Base-by-base conservation (phyloP, 83 land plant species). In the Thuja plicata region DNA sequence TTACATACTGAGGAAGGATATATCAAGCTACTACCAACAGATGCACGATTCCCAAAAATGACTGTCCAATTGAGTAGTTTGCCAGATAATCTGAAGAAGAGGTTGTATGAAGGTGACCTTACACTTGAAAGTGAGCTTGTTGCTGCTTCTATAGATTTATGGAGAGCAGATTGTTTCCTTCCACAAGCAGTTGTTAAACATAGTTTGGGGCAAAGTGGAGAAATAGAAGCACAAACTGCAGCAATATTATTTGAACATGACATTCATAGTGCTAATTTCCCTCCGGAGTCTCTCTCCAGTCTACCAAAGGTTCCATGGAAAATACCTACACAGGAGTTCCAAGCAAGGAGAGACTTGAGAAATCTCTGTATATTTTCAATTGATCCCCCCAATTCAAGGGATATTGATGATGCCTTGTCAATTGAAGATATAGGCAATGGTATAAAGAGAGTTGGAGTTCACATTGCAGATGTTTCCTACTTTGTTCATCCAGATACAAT, bases 361-460 rank as follows among this genome's bases (percentile, higher is more conserved):
- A 54, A 90, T 83, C 52, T 89, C 40, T 91, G 98, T 32, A 87
- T 94, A 41, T 97, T 98, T 88, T 94, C 99, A 27, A 94, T 98
- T 90, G 99, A 98, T 86, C 98, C 99, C 85, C 89, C 99, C 30
- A 93, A 97, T 85, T 98, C 99, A 27, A 91, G 92, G 66, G 99
- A 97, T 89, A 92, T 97, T 86, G 99, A 97, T 92, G 99, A 98
- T 94, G 99, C 99, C n/a, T 88, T 98, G 71, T 98, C 99, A 32
- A 87, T 98, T 89, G 95, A 97, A 88, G 89, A 30, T 34, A 30
- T 97, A 38, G 92, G 91, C 0, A 88, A 93, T 88, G 95, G 90
- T 35, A 84, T 86, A 66, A 88, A 90, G 54, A 92, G 99, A 89
- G 93, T 98, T 43, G 99, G 99, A 21, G 96, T 98, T 71, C 99